These are phyloP conservation scores for Tricholoma furcatifolium DNA, from an alignment of 768 basidiomycete genomes.

Conservation along the genomic window DNA sequence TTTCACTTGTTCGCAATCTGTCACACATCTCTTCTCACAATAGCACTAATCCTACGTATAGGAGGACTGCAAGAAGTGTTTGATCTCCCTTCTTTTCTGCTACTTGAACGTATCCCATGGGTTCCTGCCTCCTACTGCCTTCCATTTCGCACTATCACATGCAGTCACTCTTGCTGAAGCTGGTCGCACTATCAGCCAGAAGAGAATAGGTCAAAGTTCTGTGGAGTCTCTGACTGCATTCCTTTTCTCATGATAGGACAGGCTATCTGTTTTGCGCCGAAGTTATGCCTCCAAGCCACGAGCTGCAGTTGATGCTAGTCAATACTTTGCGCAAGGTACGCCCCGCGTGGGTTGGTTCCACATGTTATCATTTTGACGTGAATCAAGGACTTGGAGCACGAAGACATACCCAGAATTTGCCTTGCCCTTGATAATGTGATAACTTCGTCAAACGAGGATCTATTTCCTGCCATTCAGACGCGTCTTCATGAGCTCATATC, in stretches of 20 bases:
- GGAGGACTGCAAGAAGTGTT: conserved; percentile 63
- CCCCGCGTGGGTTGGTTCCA: background rate
- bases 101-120: conserved; percentile 47
- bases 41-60: conserved; percentile 28
- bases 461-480: conserved; percentile 73
- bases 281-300: conserved; percentile 66
- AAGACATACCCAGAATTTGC: conserved; percentile 53
- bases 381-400: conserved; percentile 68
- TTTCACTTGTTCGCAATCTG: conserved; percentile 51
- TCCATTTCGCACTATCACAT: conserved; percentile 73
- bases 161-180: conserved; percentile 78
- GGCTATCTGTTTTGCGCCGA: conserved; percentile 80
- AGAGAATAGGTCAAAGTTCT: conserved; percentile 58
- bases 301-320: conserved; percentile 79
- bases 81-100: conserved; percentile 74
- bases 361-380: background rate
- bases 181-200: conserved; percentile 57
- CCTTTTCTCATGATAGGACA: conserved; percentile 26
- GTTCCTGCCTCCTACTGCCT: conserved; percentile 37
- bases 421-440: conserved; percentile 73
- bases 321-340: conserved; percentile 81
- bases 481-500: conserved; percentile 65
- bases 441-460: conserved; percentile 57
- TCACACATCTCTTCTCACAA: conserved; percentile 3
- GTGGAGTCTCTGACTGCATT: background rate